A percentile compares a stretch with the other conserved stretches of the same genome.
Evolutionary conservation across 1,284 basidiomycete species (phyloP).

Genomic region (Ganoderma sinense): DNA sequence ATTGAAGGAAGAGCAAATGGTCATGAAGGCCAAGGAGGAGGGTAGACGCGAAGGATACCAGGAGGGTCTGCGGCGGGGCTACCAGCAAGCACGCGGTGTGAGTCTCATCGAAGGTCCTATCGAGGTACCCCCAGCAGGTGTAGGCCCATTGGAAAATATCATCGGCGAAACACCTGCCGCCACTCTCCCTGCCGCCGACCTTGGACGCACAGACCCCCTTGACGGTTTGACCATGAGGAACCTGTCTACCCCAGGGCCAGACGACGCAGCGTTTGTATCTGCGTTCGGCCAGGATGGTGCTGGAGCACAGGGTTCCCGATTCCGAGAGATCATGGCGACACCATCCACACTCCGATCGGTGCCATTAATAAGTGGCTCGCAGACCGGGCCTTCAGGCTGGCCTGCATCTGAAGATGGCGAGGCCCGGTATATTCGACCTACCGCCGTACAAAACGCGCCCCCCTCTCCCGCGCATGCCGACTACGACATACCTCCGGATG

Average conservation of each 20-base stretch:
- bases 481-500: slow-evolving; percentile 34
- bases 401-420: slow-evolving; percentile 20
- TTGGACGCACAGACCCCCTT: slow-evolving; percentile 26
- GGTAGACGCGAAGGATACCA: slow-evolving; percentile 42
- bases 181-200: neutral
- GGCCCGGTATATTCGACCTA: slow-evolving; percentile 27
- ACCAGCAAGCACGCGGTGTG: slow-evolving; percentile 35
- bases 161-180: slow-evolving; percentile 4
- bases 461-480: slow-evolving; percentile 31
- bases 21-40: slow-evolving; percentile 43
- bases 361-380: slow-evolving; percentile 15
- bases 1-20: slow-evolving; percentile 42
- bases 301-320: slow-evolving; percentile 38
- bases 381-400: slow-evolving; percentile 22
- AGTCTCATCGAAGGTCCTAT: slow-evolving; percentile 17
- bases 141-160: slow-evolving; percentile 14
- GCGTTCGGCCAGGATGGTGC: slow-evolving; percentile 15
- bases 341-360: slow-evolving; percentile 33
- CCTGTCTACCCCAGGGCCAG: slow-evolving; percentile 26
- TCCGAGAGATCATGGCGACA: slow-evolving; percentile 38
- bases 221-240: slow-evolving; percentile 34
- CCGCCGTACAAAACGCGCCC: slow-evolving; percentile 28
- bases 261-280: slow-evolving; percentile 19
- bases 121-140: slow-evolving; percentile 23
- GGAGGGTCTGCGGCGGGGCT: slow-evolving; percentile 41